Evolutionary conservation across 345 rosid species (phyloP).

Genomic region (Melaleuca quinquenervia): DNA sequence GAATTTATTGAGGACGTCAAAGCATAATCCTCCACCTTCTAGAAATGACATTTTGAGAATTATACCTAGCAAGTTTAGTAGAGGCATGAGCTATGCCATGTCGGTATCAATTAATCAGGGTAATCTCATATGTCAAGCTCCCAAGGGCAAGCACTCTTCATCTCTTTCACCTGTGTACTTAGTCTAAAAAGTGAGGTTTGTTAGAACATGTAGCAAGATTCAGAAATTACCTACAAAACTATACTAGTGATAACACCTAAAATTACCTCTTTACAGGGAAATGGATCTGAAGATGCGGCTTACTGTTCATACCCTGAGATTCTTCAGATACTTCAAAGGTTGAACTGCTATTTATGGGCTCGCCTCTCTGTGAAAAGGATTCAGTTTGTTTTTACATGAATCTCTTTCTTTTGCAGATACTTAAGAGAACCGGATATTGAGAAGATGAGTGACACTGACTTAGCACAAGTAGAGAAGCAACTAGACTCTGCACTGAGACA

Average conservation of each 20-base stretch:
- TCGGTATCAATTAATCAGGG: background rate
- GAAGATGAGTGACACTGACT: conserved; percentile 11
- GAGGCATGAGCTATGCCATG: background rate
- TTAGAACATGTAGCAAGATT: background rate
- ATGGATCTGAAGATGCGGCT: background rate
- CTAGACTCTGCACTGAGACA: conserved; percentile 8
- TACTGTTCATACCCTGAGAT: background rate
- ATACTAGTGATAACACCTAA: background rate
- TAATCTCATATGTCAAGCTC: background rate
- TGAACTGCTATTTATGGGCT: background rate
- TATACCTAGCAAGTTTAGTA: background rate
- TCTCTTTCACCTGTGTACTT: background rate
- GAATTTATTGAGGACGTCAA: background rate
- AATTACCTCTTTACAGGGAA: background rate
- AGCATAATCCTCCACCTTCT: background rate
- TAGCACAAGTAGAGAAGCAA: conserved; percentile 20
- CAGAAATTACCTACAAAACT: background rate
- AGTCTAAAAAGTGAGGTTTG: background rate
- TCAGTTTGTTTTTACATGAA: background rate
- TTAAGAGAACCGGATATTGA: conserved; percentile 14
- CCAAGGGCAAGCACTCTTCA: background rate
- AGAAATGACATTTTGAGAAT: background rate
- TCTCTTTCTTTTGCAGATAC: conserved; percentile 5
- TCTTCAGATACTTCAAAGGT: background rate
- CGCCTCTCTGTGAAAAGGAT: background rate